These are phyloP conservation scores for Coniophora puteana DNA, from an alignment of 1,284 basidiomycete species.

Conservation along the genomic window DNA sequence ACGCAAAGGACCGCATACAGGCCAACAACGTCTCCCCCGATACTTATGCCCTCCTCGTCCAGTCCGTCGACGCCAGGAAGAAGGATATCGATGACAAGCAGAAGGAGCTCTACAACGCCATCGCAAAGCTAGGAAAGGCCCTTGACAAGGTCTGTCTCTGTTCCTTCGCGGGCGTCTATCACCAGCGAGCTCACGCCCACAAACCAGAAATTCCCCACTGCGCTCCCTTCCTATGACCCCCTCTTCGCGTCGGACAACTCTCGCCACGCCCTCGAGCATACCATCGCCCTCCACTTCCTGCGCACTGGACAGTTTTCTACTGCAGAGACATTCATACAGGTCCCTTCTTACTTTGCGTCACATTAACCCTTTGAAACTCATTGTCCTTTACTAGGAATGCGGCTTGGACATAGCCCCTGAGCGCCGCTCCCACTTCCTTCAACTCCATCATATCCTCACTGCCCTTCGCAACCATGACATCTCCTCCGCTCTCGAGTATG, in stretches of 20 bases:
- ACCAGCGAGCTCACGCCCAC: conserved; percentile 4
- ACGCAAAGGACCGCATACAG: conserved; percentile 53
- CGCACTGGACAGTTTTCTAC: conserved; percentile 77
- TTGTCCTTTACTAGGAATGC: conserved; percentile 55
- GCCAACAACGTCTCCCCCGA: conserved; percentile 52
- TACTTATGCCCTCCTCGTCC: conserved; percentile 51
- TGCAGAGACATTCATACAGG: conserved; percentile 70
- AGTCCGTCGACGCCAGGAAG: conserved; percentile 65
- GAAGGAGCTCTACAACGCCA: conserved; percentile 80
- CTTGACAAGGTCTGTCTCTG: conserved; percentile 74
- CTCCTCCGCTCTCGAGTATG: conserved; percentile 68
- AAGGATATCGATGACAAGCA: conserved; percentile 84
- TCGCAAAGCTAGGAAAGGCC: conserved; percentile 77
- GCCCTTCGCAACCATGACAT: conserved; percentile 69
- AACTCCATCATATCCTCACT: conserved; percentile 72
- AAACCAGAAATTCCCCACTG: conserved; percentile 63
- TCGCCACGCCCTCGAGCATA: conserved; percentile 61
- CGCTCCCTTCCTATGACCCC: conserved; percentile 65
- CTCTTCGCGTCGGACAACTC: conserved; percentile 65
- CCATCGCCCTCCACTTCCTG: conserved; percentile 74
- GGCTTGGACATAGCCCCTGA: conserved; percentile 55
- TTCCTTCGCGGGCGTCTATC: neutral
- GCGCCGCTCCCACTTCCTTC: conserved; percentile 58
- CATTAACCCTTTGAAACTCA: conserved; percentile 3
- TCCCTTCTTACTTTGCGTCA: conserved; percentile 23